Conservation (phyloP, 495 filamentous ascomycete species). For the Aspergillus ostianus region DNA sequence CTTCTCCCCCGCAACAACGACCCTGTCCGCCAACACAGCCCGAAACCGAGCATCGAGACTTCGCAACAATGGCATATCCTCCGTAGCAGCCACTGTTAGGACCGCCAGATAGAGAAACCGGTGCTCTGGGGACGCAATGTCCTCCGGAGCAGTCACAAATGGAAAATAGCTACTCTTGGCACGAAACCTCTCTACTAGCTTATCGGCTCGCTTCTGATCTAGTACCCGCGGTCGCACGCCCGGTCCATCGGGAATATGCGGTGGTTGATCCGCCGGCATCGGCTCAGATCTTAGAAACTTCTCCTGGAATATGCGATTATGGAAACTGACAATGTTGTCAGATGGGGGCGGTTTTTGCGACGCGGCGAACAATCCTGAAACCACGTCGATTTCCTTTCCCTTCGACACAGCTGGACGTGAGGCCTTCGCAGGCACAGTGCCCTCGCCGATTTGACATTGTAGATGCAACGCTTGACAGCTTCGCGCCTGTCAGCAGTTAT, state of each 20-base stretch:
- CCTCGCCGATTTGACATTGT: background rate
- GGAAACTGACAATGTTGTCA: background rate
- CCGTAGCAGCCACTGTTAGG: background rate
- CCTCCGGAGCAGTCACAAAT: background rate
- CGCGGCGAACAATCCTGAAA: background rate
- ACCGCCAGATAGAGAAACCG: constrained; percentile 1
- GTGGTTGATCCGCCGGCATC: too few species aligned
- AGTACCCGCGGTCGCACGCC: background rate
- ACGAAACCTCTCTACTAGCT: background rate
- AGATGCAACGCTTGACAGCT: background rate
- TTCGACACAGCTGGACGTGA: background rate
- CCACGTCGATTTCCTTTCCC: background rate
- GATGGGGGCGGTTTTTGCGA: background rate
- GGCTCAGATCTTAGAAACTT: background rate
- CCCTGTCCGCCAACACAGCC: background rate
- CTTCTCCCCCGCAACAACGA: background rate
- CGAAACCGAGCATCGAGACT: background rate
- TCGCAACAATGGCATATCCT: background rate
- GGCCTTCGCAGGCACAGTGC: background rate
- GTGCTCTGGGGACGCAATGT: background rate
- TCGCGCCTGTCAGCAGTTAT: background rate
- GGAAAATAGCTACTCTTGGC: constrained; percentile 1
- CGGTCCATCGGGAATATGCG: background rate
- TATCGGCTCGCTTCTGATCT: constrained; percentile 1
- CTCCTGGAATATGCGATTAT: background rate